phyloP scores from a whole-genome alignment of 352 stramenopile species.

The Globisporangium takayamanum region DNA sequence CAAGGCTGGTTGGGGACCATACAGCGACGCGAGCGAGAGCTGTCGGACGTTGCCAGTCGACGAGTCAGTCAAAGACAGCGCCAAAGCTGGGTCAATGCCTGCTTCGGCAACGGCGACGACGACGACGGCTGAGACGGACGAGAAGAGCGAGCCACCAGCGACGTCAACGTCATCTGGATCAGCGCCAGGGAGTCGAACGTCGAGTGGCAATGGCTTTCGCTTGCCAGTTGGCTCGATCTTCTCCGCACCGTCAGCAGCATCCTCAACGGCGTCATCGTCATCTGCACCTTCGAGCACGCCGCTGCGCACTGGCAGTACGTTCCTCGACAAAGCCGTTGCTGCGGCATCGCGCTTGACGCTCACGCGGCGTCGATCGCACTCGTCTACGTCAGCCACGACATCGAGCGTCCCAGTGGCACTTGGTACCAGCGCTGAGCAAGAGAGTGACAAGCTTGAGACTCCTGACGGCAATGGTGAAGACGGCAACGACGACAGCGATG shows the following conservation, averaged over 20 bases:
- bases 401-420: neutral
- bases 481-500: conserved; percentile 2
- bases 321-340: conserved; percentile 69
- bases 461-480: neutral
- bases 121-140: neutral
- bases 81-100: conserved; percentile 1
- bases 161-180: neutral
- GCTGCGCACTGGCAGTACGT: conserved; percentile 57
- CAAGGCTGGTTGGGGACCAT: conserved; percentile 60
- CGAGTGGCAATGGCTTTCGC: conserved; percentile 15
- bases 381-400: conserved; percentile 18
- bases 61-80: conserved; percentile 8
- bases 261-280: neutral
- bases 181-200: conserved; percentile 12
- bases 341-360: conserved; percentile 41
- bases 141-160: conserved; percentile 5
- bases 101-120: neutral
- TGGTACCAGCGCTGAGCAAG: neutral
- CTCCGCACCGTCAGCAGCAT: neutral
- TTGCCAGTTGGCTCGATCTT: conserved; percentile 12
- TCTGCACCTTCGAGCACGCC: conserved; percentile 6
- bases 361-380: conserved; percentile 23
- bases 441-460: conserved; percentile 9
- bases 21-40: conserved; percentile 59
- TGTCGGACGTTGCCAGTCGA: conserved; percentile 37